Evolutionary conservation across 176 grass and related monocot species (phyloP), one percentile per base, ranked within the genome.

Genomic region (Canna indica): DNA sequence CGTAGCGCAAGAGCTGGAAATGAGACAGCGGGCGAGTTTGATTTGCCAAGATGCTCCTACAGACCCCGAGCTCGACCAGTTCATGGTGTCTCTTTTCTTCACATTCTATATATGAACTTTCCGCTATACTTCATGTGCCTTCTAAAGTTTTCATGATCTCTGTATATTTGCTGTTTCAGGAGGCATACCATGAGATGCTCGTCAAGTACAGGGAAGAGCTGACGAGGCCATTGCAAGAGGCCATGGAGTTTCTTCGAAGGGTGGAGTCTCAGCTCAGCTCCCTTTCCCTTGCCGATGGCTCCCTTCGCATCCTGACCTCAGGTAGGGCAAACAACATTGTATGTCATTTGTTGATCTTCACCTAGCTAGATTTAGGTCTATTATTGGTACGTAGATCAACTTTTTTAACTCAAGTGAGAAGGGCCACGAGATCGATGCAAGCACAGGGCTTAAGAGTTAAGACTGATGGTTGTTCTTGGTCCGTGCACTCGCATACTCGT

Each of bases 111-210:
- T 31, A 60, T 26, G 35, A 7, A 20, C 12, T 28, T 56, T 14
- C 22, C 39, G 14, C 7, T 35, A 45, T n/a, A n/a, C n/a, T n/a
- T 27, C 41, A 41, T 36, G 54, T 16, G 14, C 7, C 70, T 39
- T 27, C 12, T 74, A 41, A 2, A 30, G 59, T 69, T 17, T 67
- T 69, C 44, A 36, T 33, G 41, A 33, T 31, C 52, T 26, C 68
- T 45, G 26, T 5, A 44, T 44, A 22, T 65, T 58, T 18, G 18
- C 25, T 76, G 2, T 42, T 52, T 38, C 48, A 96, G 94, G 89
- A 99, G 86, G 94, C 94, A 20, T 99, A 93, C 76, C 90, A 99
- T 72, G 89, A 99, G 82, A 93, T 99, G 89, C 78, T 99, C 59
- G 86, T 99, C 68, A 99, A 99, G 82, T 93, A 88, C 83, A 81